Percentiles rank a stretch among this genome's conserved stretches.
These are phyloP conservation scores for Nidularia sp. DNA, from an alignment of 768 basidiomycete species.

Conservation along the genomic window DNA sequence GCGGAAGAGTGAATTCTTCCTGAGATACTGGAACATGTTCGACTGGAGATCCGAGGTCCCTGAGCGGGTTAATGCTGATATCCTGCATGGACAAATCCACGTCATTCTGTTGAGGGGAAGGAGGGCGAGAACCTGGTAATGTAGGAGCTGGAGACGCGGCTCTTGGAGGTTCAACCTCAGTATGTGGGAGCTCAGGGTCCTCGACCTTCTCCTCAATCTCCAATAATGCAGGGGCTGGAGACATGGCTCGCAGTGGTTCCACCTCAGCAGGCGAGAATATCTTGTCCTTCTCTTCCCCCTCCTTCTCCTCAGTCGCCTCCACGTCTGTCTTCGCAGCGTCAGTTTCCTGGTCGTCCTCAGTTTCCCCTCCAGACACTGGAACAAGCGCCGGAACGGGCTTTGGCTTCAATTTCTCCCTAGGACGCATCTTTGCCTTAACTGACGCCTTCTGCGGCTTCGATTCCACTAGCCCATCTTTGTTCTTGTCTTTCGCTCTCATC, in stretches of 20 bases:
- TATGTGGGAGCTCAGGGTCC: too few species aligned
- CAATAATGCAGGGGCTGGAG: too few species aligned
- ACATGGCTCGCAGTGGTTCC: too few species aligned
- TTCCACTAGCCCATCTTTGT: constrained; percentile 5
- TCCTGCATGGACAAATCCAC: neutral
- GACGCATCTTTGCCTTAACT: constrained; percentile 31
- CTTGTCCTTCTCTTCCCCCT: neutral
- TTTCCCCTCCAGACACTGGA: constrained; percentile 20
- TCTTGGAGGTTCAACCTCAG: too few species aligned
- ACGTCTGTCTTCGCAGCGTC: neutral
- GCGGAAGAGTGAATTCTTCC: too few species aligned
- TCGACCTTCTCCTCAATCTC: too few species aligned
- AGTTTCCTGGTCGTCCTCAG: constrained; percentile 17
- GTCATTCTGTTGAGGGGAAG: neutral
- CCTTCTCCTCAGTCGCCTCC: neutral
- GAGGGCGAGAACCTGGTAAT: neutral
- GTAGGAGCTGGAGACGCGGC: too few species aligned
- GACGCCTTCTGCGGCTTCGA: constrained; percentile 17
- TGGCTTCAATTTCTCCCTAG: constrained; percentile 21
- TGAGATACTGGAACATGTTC: too few species aligned
- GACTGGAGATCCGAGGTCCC: too few species aligned
- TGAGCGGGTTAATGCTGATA: neutral
- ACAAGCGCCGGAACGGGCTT: constrained; percentile 21
- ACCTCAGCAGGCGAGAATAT: too few species aligned
- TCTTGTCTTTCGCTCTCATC: constrained; percentile 1